Evolutionary conservation across 192 early-diverging fungal genomes (phyloP), one percentile per base, ranked within the genome.

Genomic region (Powellomyces hirtus): DNA sequence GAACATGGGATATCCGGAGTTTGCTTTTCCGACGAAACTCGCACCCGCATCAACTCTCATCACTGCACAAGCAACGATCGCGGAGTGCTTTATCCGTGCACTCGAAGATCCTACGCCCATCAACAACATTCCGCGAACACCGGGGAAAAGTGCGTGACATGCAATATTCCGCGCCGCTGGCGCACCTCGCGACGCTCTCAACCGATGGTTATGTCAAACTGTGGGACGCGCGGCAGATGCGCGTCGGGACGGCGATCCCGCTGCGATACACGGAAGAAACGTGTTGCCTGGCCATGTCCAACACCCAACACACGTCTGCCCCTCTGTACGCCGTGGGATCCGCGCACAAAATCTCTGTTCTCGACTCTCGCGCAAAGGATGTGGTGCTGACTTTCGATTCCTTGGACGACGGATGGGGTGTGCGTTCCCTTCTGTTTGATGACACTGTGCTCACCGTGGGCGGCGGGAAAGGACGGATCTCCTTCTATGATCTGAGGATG

Each of bases 371-470:
- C 16, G 35, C 40, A 10, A 37, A 44, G 0, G 24, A 56, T 24
- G 60, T 84, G 35, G 86, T 81, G 4, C 82, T 82, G 33, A 73
- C 68, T 4, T 60, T 84, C 44, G 77, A 80, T 6, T 85, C 84
- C 11, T 69, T 82, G 49, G 89, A 91, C 75, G 85, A 86, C 4
- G 86, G 84, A 2, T 89, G 88, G 84, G 90, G 90, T 7, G 89
- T 91, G 1, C 73, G 90, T 16, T 80, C 85, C 2, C 26, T 91
- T 1, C 56, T 60, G 14, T 53, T 77, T 24, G 68, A 77, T 36
- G 71, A 72, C 20, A 73, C 76, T 36, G 78, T 85, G 16, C 42
- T 90, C 35, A 81, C 85, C 0, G 77, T 87, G 14, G 89, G 89
- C 0, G 88, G 89, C 24, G 90, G 90, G 5, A 63, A 68, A 52